Percentiles rank a stretch among this genome's conserved stretches.
phyloP scores from a whole-genome alignment of 2,329 filamentous ascomycete species.

The Aureobasidium namibiae region DNA sequence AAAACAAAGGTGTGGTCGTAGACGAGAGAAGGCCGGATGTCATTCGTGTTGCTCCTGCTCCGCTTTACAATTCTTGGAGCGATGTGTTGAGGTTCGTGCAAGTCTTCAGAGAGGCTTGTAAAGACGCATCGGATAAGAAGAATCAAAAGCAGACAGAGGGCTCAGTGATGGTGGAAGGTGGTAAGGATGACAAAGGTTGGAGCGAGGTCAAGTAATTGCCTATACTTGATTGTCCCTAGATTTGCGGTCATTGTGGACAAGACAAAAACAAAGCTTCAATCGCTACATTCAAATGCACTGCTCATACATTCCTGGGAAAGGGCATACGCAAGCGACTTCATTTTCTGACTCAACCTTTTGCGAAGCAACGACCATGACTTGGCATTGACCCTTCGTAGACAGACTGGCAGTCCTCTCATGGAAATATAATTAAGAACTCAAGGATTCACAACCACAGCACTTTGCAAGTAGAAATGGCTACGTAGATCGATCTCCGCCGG shows the following conservation, averaged over 20 bases:
- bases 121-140: slow-evolving; percentile 11
- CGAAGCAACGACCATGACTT: background rate
- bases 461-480: too few relatives aligned
- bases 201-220: slow-evolving; percentile 22
- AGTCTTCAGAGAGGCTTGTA: slow-evolving; percentile 44
- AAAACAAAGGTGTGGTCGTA: slow-evolving; percentile 62
- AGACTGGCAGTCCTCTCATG: background rate
- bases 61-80: slow-evolving; percentile 71
- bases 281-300: too few relatives aligned
- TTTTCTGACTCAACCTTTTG: background rate
- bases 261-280: too few relatives aligned
- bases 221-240: too few relatives aligned
- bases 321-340: background rate
- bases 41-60: slow-evolving; percentile 73
- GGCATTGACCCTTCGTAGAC: background rate
- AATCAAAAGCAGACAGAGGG: background rate
- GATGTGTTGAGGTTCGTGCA: slow-evolving; percentile 59
- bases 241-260: too few relatives aligned
- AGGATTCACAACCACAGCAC: background rate
- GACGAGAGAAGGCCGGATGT: slow-evolving; percentile 84
- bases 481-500: background rate
- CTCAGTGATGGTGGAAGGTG: slow-evolving; percentile 22
- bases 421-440: background rate
- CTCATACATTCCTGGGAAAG: too few relatives aligned
- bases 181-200: slow-evolving; percentile 24